phyloP scores from a whole-genome alignment of 371 early-diverging fungal species.

The Mortierella sp. region DNA sequence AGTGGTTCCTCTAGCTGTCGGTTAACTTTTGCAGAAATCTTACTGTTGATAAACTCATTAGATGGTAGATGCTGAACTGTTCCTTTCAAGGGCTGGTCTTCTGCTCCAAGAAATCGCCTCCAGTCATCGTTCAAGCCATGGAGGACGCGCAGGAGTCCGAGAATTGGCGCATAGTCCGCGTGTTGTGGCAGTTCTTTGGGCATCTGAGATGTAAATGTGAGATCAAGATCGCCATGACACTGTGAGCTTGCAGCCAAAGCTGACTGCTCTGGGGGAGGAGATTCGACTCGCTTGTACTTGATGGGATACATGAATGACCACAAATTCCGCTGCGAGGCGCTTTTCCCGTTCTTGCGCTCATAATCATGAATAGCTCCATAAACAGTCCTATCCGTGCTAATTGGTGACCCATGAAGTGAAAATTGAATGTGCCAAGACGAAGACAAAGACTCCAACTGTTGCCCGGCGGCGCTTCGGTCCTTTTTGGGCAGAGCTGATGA shows the following conservation, averaged over 20 bases:
- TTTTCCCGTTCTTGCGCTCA: conserved; percentile 53
- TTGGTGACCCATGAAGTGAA: conserved; percentile 61
- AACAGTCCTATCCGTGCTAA: conserved; percentile 69
- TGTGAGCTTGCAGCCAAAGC: conserved; percentile 3
- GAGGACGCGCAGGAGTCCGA: conserved; percentile 68
- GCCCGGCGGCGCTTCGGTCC: not conserved
- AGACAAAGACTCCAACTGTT: conserved; percentile 22
- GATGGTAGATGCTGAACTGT: conserved; percentile 56
- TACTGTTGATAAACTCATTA: conserved; percentile 80
- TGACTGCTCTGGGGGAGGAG: conserved; percentile 26
- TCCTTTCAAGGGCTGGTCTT: conserved; percentile 28
- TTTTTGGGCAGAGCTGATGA: conserved; percentile 4
- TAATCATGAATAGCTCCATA: conserved; percentile 74
- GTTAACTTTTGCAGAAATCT: conserved; percentile 85
- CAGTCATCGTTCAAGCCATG: conserved; percentile 65
- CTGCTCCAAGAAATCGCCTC: conserved; percentile 62
- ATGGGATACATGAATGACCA: conserved; percentile 70
- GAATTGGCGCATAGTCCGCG: conserved; percentile 60
- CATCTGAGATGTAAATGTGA: conserved; percentile 41
- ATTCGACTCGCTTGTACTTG: conserved; percentile 59
- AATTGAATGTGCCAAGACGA: conserved; percentile 67
- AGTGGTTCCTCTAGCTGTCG: conserved; percentile 91
- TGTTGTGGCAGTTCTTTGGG: conserved; percentile 37
- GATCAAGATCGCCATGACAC: conserved; percentile 40
- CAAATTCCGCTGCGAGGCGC: conserved; percentile 54